These are phyloP conservation scores for Beauveria sp. DNA, from an alignment of 2,329 filamentous ascomycete species.

Conservation along the genomic window DNA sequence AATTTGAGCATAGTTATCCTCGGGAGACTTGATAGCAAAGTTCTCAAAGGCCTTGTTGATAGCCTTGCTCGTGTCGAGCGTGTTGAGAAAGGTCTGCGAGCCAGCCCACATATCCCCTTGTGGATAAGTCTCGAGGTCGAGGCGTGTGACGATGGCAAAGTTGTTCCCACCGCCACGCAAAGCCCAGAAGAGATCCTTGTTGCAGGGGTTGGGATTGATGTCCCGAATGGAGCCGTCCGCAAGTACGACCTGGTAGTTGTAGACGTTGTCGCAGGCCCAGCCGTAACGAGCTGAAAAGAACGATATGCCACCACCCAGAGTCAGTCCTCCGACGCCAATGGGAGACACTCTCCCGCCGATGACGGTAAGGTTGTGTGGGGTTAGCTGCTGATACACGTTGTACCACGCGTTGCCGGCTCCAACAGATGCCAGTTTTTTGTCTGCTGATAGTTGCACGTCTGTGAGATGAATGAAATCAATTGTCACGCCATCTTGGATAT, in stretches of 20 bases:
- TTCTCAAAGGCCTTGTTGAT: conserved; percentile 18
- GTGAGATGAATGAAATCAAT: conserved; percentile 21
- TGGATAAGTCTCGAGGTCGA: conserved; percentile 33
- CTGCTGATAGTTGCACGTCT: conserved; percentile 15
- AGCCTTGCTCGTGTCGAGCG: conserved; percentile 16
- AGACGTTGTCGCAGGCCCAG: conserved; percentile 19
- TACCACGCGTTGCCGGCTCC: conserved; percentile 18
- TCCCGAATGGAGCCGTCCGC: conserved; percentile 35
- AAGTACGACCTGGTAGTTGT: conserved; percentile 30
- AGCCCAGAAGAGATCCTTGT: conserved; percentile 48
- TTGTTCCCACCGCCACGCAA: conserved; percentile 48
- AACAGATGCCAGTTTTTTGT: conserved; percentile 13
- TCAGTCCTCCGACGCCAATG: conserved; percentile 20
- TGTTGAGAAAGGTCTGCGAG: conserved; percentile 22
- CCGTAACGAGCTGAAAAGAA: conserved; percentile 18
- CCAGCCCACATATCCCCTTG: conserved; percentile 33
- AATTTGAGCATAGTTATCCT: conserved; percentile 18
- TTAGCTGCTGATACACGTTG: conserved; percentile 17
- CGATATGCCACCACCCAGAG: conserved; percentile 20
- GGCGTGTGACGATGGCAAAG: conserved; percentile 47
- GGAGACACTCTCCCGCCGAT: conserved; percentile 18
- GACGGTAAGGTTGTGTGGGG: conserved; percentile 15
- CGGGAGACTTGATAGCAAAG: conserved; percentile 15
- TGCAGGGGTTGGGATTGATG: conserved; percentile 33
- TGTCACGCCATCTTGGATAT: conserved; percentile 21